Conservation (phyloP, 2,329 filamentous ascomycete genomes). For the Emmonsia crescens region DNA sequence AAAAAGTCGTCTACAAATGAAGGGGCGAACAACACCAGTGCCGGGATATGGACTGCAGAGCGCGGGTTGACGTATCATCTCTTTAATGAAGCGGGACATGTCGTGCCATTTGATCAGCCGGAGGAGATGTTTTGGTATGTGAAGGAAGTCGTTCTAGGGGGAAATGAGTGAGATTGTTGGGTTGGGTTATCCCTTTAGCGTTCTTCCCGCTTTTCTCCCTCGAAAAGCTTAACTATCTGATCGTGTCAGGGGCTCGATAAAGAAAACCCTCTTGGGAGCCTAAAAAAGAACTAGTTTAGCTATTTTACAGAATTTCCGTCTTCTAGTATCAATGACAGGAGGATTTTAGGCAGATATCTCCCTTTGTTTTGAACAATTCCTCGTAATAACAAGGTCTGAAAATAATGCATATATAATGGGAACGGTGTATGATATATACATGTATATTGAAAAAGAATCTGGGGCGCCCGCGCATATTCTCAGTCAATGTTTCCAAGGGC, state of each 20-base stretch:
- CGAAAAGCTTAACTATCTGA: not conserved
- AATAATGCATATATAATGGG: too few species aligned
- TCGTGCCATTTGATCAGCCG: constrained; percentile 22
- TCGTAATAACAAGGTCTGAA: too few species aligned
- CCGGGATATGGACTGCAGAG: constrained; percentile 24
- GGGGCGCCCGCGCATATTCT: not conserved
- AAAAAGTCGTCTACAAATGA: not conserved
- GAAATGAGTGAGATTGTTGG: not conserved
- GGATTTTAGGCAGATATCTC: not conserved
- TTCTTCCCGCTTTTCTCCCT: not conserved
- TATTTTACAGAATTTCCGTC: too few species aligned
- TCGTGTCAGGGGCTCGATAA: not conserved
- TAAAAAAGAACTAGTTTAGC: not conserved
- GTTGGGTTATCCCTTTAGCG: too few species aligned
- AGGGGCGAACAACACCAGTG: not conserved
- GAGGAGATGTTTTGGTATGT: constrained; percentile 28
- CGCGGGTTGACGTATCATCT: constrained; percentile 28
- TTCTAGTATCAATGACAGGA: not conserved
- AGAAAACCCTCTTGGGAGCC: not conserved
- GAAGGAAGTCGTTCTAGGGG: constrained; percentile 24
- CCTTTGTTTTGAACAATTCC: too few species aligned
- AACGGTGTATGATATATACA: too few species aligned
- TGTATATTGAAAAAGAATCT: not conserved
- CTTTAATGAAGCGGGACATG: constrained; percentile 26
- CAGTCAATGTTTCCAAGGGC: not conserved